These are phyloP conservation scores for Penicillium sp. DNA, from an alignment of 2,329 filamentous ascomycete species.

Conservation along the genomic window DNA sequence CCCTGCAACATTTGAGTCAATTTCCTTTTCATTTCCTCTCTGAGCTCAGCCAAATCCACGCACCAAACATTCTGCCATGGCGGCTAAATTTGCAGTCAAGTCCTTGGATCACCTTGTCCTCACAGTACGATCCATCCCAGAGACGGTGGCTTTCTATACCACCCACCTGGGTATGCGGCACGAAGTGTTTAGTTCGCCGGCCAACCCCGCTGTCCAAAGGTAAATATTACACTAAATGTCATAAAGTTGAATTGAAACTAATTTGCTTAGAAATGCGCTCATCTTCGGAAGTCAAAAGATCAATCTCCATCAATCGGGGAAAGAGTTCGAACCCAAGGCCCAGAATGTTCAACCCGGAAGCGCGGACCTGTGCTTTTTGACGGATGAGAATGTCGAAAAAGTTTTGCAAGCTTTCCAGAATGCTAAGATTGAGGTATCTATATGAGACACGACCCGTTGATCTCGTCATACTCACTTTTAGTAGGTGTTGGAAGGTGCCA, in stretches of 20 bases:
- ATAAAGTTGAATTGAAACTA: not conserved
- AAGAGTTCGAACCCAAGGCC: constrained; percentile 65
- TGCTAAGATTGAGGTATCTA: constrained; percentile 47
- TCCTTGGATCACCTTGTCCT: constrained; percentile 65
- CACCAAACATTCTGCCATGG: constrained; percentile 14
- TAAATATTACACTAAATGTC: not conserved
- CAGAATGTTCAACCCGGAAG: constrained; percentile 58
- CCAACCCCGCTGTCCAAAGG: constrained; percentile 37
- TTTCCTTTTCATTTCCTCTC: not conserved
- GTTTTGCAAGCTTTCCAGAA: constrained; percentile 49
- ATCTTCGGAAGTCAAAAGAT: constrained; percentile 64
- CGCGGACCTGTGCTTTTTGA: constrained; percentile 64
- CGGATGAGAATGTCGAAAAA: constrained; percentile 54
- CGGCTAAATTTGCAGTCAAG: constrained; percentile 37
- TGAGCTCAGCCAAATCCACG: not conserved
- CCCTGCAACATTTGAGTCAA: not conserved
- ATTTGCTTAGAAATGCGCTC: constrained; percentile 54
- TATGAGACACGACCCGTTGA: fast-evolving
- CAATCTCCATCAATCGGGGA: constrained; percentile 62
- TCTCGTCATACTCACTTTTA: constrained; percentile 31
- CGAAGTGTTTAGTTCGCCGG: constrained; percentile 54
- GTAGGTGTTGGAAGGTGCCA: constrained; percentile 49
- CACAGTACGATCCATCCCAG: constrained; percentile 57
- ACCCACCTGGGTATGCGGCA: constrained; percentile 61
- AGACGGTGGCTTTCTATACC: constrained; percentile 60